Conservation (phyloP, 225 moss, liverwort and hornwort genomes). For the Neckera pumila region DNA sequence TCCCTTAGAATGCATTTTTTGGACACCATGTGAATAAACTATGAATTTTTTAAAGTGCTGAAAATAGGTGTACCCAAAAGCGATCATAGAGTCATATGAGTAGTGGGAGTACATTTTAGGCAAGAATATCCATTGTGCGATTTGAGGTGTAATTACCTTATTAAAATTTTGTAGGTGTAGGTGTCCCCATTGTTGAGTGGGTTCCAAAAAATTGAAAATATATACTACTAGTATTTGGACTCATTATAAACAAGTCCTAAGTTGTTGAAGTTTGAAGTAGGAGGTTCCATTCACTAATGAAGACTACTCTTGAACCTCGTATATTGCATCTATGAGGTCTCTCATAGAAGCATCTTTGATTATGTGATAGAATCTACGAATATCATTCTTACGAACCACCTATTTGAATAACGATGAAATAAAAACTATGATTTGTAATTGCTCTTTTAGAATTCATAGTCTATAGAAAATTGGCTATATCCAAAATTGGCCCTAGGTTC, state of each 20-base stretch:
- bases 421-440: not conserved
- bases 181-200: not conserved
- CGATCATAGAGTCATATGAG: too few species aligned
- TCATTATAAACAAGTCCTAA: not conserved
- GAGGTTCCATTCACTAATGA: not conserved
- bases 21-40: too few species aligned
- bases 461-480: not conserved
- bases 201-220: not conserved
- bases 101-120: too few species aligned
- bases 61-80: too few species aligned
- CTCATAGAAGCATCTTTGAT: not conserved
- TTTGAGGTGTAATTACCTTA: too few species aligned
- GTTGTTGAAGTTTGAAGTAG: not conserved
- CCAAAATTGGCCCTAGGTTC: not conserved
- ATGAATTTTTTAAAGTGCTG: too few species aligned
- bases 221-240: not conserved
- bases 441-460: not conserved
- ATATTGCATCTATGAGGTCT: not conserved
- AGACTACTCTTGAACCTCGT: not conserved
- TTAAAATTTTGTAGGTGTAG: not conserved
- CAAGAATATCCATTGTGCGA: too few species aligned
- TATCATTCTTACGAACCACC: not conserved
- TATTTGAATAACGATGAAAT: not conserved
- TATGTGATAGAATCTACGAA: not conserved
- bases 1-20: too few species aligned